Evolutionary conservation across 1,139 yeast genomes (phyloP).

Genomic region (Kurtzmaniella quercitrusa): DNA sequence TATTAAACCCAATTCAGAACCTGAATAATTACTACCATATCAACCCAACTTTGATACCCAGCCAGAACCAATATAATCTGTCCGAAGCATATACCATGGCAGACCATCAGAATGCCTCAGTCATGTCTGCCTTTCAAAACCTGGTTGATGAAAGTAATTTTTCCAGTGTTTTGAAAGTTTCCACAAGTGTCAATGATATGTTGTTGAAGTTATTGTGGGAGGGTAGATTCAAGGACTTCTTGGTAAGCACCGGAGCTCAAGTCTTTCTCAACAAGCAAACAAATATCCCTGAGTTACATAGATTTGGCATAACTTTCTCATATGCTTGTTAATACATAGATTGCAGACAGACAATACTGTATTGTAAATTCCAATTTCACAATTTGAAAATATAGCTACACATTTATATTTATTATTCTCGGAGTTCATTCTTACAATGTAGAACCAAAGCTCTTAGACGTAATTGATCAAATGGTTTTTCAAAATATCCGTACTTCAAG

Average conservation of each 20-base stretch:
- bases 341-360: too few species aligned
- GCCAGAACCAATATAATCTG: conserved; percentile 5
- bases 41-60: conserved; percentile 22
- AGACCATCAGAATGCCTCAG: conserved; percentile 27
- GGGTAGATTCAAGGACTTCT: conserved; percentile 76
- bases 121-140: conserved; percentile 51
- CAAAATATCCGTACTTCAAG: too few species aligned
- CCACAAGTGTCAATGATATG: conserved; percentile 65
- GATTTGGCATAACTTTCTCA: conserved; percentile 39
- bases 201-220: conserved; percentile 77
- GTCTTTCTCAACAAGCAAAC: conserved; percentile 29
- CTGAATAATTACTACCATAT: conserved; percentile 23
- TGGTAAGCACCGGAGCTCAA: conserved; percentile 73
- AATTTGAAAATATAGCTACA: conserved; percentile 5
- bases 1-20: conserved; percentile 20
- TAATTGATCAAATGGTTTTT: too few species aligned
- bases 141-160: conserved; percentile 52
- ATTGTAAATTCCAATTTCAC: conserved; percentile 5
- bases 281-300: conserved; percentile 32
- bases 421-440: too few species aligned
- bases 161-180: conserved; percentile 69
- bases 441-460: background rate
- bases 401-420: too few species aligned
- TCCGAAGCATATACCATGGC: conserved; percentile 3
- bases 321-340: conserved; percentile 25